A percentile compares a stretch with the other conserved stretches of the same genome.
These are phyloP conservation scores for Cyclotella atomus DNA, from an alignment of 108 stramenopile genomes.

Conservation along the genomic window DNA sequence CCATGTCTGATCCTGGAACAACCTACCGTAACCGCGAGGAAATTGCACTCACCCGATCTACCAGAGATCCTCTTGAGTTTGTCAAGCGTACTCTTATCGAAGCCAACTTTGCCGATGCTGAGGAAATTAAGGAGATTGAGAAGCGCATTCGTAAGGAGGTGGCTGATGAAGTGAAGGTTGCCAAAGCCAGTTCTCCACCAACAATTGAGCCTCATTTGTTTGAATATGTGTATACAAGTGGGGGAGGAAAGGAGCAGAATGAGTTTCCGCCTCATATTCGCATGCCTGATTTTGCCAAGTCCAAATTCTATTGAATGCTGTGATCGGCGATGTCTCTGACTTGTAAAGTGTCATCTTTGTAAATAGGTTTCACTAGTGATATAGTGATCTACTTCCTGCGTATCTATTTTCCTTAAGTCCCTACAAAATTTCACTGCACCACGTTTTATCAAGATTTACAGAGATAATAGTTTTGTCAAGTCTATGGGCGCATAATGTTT, in stretches of 20 bases:
- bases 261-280: slow-evolving; percentile 84
- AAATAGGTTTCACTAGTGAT: too few species aligned
- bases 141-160: slow-evolving; percentile 96
- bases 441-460: too few species aligned
- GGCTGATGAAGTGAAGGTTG: slow-evolving; percentile 82
- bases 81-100: slow-evolving; percentile 95
- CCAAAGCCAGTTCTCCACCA: slow-evolving; percentile 82
- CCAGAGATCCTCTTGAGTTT: slow-evolving; percentile 97
- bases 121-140: slow-evolving; percentile 97
- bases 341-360: too few species aligned
- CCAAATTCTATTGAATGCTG: slow-evolving; percentile 44
- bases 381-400: too few species aligned
- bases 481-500: too few species aligned
- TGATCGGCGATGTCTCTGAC: too few species aligned
- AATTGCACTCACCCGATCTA: slow-evolving; percentile 95
- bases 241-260: slow-evolving; percentile 56
- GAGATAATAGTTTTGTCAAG: too few species aligned
- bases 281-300: slow-evolving; percentile 88
- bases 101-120: slow-evolving; percentile 84
- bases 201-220: slow-evolving; percentile 53
- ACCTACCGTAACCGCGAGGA: slow-evolving; percentile 99
- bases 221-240: slow-evolving; percentile 67
- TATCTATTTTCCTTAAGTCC: too few species aligned
- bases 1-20: slow-evolving; percentile 99
- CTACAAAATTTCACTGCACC: too few species aligned